These are phyloP conservation scores for Cucumis cinereus DNA, from an alignment of 306 rosid species.

Conservation along the genomic window DNA sequence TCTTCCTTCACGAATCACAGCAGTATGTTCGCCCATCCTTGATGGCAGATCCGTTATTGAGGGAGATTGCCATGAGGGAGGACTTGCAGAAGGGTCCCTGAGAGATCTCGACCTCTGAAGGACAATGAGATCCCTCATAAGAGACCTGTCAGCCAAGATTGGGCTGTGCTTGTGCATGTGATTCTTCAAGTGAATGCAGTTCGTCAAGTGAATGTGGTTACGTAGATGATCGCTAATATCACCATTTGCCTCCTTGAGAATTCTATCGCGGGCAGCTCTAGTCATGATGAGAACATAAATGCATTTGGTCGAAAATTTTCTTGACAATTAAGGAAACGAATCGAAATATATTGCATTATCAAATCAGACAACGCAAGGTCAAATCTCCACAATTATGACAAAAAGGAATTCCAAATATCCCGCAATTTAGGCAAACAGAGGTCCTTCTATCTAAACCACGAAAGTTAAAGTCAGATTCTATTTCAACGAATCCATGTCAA, in stretches of 20 bases:
- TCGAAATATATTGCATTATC: constrained; percentile 28
- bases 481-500: neutral
- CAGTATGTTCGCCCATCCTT: constrained; percentile 53
- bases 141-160: constrained; percentile 71
- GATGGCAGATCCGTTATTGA: constrained; percentile 61
- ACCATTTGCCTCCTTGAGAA: constrained; percentile 97
- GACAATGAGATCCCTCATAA: constrained; percentile 85
- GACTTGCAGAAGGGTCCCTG: constrained; percentile 96
- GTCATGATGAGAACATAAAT: constrained; percentile 72
- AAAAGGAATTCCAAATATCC: constrained; percentile 17
- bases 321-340: constrained; percentile 30
- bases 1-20: constrained; percentile 50
- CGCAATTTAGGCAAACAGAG: constrained; percentile 25
- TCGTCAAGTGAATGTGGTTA: constrained; percentile 92
- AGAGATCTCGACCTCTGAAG: constrained; percentile 85
- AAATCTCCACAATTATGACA: constrained; percentile 11
- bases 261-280: constrained; percentile 76
- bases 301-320: constrained; percentile 29
- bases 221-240: constrained; percentile 89
- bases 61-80: constrained; percentile 88
- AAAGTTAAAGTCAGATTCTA: neutral
- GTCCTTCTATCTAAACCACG: neutral
- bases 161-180: constrained; percentile 99
- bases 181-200: constrained; percentile 97
- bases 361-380: constrained; percentile 6